Conservation (phyloP, 176 grass and related monocot genomes). For the Areca catechu region DNA sequence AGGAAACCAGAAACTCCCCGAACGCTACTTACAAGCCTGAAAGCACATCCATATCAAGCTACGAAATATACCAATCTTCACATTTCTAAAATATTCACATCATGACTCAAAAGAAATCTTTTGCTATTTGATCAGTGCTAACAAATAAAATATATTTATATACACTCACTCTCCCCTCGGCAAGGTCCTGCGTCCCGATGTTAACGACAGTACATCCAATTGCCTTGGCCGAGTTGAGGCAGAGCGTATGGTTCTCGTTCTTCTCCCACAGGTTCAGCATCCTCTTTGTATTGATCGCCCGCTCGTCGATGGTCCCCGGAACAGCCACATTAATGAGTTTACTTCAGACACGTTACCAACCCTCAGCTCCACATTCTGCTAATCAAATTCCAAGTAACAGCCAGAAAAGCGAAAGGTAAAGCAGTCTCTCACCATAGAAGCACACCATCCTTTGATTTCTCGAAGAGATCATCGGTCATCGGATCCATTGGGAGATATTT, state of each 20-base stretch:
- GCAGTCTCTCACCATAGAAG: slow-evolving; percentile 50
- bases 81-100: too few species aligned
- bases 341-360: slow-evolving; percentile 25
- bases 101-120: background rate
- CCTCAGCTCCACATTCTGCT: too few species aligned
- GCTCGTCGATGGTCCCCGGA: slow-evolving; percentile 82
- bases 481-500: slow-evolving; percentile 69
- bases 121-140: background rate
- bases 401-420: too few species aligned
- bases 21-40: background rate
- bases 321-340: slow-evolving; percentile 95
- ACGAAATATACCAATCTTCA: too few species aligned
- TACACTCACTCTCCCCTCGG: slow-evolving; percentile 74
- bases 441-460: slow-evolving; percentile 83
- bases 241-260: slow-evolving; percentile 94
- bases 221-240: slow-evolving; percentile 89
- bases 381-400: too few species aligned
- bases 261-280: slow-evolving; percentile 92
- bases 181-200: slow-evolving; percentile 88
- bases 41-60: background rate
- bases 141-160: background rate
- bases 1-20: too few species aligned
- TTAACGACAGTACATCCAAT: slow-evolving; percentile 95
- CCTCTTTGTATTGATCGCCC: slow-evolving; percentile 86
- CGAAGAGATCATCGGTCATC: slow-evolving; percentile 68